A percentile compares a stretch with the other conserved stretches of the same genome.
Evolutionary conservation across 441 rosid species (phyloP).

Genomic region (Lepidium campestre): DNA sequence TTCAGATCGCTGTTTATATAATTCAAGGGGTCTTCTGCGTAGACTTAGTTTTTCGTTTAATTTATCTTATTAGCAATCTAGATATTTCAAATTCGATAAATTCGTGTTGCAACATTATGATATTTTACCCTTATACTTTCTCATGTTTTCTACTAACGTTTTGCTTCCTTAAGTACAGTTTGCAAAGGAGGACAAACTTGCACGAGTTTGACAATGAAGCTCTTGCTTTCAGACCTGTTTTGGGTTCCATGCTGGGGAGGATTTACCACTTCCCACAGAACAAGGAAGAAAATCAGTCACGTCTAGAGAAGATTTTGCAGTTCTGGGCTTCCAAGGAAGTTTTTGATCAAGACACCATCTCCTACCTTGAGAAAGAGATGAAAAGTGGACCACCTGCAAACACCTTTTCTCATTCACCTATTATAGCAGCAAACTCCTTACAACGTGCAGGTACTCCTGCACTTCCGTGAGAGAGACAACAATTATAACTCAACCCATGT

Average conservation of each 20-base stretch:
- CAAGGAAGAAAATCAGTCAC: slow-evolving; percentile 76
- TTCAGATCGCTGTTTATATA: background rate
- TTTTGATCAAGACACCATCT: slow-evolving; percentile 77
- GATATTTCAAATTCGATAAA: background rate
- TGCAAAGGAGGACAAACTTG: slow-evolving; percentile 73
- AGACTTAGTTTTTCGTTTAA: background rate
- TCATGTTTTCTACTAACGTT: background rate
- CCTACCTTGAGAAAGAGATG: slow-evolving; percentile 83
- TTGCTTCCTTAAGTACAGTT: slow-evolving; percentile 38
- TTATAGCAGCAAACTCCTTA: slow-evolving; percentile 44
- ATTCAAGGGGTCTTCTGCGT: background rate
- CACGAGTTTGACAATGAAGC: slow-evolving; percentile 82
- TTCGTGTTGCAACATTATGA: background rate
- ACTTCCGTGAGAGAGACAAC: background rate
- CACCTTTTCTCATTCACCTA: slow-evolving; percentile 49
- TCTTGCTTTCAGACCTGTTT: slow-evolving; percentile 76
- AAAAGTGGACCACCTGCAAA: slow-evolving; percentile 51
- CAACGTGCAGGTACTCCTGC: slow-evolving; percentile 43
- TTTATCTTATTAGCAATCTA: background rate
- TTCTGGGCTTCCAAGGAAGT: slow-evolving; percentile 97
- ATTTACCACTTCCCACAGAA: slow-evolving; percentile 74
- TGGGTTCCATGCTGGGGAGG: slow-evolving; percentile 84
- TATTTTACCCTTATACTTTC: slow-evolving; percentile 1
- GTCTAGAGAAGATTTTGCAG: slow-evolving; percentile 78
- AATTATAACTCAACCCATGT: background rate